Evolutionary conservation across 2,329 filamentous ascomycete genomes (phyloP).

Genomic region (Beauveria sp.): DNA sequence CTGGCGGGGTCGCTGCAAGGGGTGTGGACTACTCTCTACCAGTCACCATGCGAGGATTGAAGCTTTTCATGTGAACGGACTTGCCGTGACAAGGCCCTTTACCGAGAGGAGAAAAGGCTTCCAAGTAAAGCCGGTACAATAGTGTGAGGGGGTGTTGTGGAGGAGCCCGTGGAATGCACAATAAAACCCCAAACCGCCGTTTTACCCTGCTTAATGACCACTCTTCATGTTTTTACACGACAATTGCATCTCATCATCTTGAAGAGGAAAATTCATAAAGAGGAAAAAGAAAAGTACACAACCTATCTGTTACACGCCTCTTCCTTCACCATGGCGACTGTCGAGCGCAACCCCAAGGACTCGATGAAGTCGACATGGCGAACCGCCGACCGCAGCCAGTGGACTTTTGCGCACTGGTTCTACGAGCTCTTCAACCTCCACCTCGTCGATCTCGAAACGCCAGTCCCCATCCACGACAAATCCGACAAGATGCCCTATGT

Average conservation of each 20-base stretch:
- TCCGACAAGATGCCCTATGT: constrained; percentile 29
- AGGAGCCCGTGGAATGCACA: not conserved
- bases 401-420: constrained; percentile 23
- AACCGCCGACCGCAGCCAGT: constrained; percentile 17
- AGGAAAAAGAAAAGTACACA: not conserved
- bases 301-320: not conserved
- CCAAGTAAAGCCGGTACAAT: not conserved
- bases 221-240: not conserved
- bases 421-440: constrained; percentile 23
- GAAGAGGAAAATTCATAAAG: not conserved
- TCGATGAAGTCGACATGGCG: constrained; percentile 31
- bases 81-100: not conserved
- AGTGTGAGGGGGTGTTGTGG: not conserved
- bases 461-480: constrained; percentile 29
- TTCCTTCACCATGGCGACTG: constrained; percentile 2
- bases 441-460: constrained; percentile 19
- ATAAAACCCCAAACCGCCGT: not conserved
- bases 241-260: not conserved
- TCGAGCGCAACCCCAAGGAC: constrained; percentile 17
- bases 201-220: too few relatives aligned
- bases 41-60: not conserved
- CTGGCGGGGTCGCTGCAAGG: not conserved
- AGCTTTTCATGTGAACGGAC: constrained; percentile 8
- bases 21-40: not conserved
- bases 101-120: not conserved